Percentiles rank a stretch among this genome's conserved stretches.
Conservation (phyloP, 768 basidiomycete species). For the Paxillus rubicundulus region DNA sequence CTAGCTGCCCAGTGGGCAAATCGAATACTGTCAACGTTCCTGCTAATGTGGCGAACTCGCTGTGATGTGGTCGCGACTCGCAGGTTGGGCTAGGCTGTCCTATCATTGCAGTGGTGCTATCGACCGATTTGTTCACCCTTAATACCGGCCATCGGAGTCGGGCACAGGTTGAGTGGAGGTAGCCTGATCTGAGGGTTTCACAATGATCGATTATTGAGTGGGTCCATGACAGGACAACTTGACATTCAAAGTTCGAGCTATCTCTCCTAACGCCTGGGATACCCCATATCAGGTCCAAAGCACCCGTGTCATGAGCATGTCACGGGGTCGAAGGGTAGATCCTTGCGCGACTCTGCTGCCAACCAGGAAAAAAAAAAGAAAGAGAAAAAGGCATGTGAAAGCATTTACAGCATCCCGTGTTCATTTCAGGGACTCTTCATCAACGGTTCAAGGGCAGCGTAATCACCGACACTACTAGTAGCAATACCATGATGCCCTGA, state of each 20-base stretch:
- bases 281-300: constrained; percentile 1
- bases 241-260: background rate
- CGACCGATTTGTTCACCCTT: constrained; percentile 18
- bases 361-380: no score
- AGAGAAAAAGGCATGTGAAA: constrained; percentile 4
- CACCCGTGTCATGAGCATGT: constrained; percentile 12
- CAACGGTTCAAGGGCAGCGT: constrained; percentile 14
- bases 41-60: background rate
- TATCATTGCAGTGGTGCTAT: background rate
- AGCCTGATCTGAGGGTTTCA: constrained; percentile 15
- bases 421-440: constrained; percentile 1
- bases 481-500: background rate
- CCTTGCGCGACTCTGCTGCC: constrained; percentile 3
- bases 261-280: constrained; percentile 3
- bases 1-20: constrained; percentile 8
- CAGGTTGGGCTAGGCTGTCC: background rate
- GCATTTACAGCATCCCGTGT: constrained; percentile 1
- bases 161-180: constrained; percentile 20
- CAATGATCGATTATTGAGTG: constrained; percentile 18
- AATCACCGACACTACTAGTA: constrained; percentile 23
- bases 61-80: background rate
- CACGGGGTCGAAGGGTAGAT: constrained; percentile 2
- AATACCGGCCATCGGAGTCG: constrained; percentile 6
- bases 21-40: background rate
- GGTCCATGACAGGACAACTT: constrained; percentile 6